Evolutionary conservation across 2,329 filamentous ascomycete species (phyloP), one percentile per base, ranked within the genome.

Genomic region (Alternaria solani): DNA sequence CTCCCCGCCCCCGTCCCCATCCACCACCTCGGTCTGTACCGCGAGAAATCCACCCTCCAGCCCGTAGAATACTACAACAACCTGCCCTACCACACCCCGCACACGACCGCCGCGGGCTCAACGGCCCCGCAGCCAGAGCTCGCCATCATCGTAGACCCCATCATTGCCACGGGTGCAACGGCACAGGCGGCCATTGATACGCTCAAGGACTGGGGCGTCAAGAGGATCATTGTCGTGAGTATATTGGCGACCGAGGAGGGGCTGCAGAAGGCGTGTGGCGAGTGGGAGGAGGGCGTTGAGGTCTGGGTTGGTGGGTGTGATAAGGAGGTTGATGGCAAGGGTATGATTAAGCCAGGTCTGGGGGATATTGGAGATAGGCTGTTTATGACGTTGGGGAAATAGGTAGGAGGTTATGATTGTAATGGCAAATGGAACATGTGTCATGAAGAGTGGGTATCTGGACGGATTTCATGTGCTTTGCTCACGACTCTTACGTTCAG

Each of bases 51-150:
- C 57, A 94, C 92, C 44, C 89, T 97, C 57, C 88, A 93, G 72
- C 93, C 94, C 3, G 94, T 97, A 59, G 94, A 97, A 81, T 97
- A 97, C 86, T 97, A 97, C 86, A 97, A 97, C 84, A 97, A 97
- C 80, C 89, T 97, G 20, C 93, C 93, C 36, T 90, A 92, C 80
- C 90, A 92, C 80, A 76, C 83, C 39, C 83, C 70, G 56, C 81
- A 79, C 34, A 20, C 14, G 12, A 36, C 32, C 12, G 72, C 81
- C 1, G n/a, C 36, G 48, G 63, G 75, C 5, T 20, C 59, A 5
- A 52, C 32, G 26, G 68, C 30, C 57, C 72, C 38, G 4, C 77
- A 79, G 14, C 79, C 87, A 1, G 84, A 86, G 23, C 84, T 97
- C 12, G 93, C 93, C 60, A 91, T 97, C 74, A 83, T 97, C 55